phyloP scores from a whole-genome alignment of 768 basidiomycete species.

The Megacollybia marginata region DNA sequence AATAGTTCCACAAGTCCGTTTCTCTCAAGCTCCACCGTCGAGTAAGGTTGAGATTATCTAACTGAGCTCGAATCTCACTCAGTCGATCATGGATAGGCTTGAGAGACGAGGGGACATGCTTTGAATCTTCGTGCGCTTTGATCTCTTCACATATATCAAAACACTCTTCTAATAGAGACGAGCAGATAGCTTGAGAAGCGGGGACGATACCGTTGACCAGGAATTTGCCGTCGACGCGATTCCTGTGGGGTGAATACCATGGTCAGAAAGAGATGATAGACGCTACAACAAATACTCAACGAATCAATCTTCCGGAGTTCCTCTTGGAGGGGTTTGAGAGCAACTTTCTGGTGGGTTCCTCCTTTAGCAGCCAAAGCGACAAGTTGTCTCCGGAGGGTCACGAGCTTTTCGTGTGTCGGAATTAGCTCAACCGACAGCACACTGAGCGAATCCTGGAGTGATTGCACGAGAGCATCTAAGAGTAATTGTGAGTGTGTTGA shows the following conservation, averaged over 20 bases:
- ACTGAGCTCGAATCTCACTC: conserved; percentile 73
- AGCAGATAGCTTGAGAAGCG: conserved; percentile 84
- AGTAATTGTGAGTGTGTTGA: neutral
- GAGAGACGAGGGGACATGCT: conserved; percentile 76
- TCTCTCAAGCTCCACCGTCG: conserved; percentile 97
- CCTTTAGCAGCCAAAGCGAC: conserved; percentile 85
- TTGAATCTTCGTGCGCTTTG: conserved; percentile 85
- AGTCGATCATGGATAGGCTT: conserved; percentile 94
- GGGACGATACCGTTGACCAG: conserved; percentile 87
- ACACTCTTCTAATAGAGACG: conserved; percentile 90
- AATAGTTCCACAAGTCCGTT: conserved; percentile 91
- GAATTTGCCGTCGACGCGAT: conserved; percentile 95
- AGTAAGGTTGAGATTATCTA: conserved; percentile 89
- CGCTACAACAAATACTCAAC: conserved; percentile 59
- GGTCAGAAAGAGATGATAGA: conserved; percentile 6
- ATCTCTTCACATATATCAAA: conserved; percentile 96
- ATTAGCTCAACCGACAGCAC: conserved; percentile 86
- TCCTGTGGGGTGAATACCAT: conserved; percentile 33
- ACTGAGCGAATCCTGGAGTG: conserved; percentile 78
- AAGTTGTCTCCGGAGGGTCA: conserved; percentile 82
- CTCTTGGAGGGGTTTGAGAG: conserved; percentile 85
- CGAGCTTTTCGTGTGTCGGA: conserved; percentile 84
- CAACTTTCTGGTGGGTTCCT: conserved; percentile 66
- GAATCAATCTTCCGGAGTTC: conserved; percentile 95
- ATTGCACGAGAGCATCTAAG: conserved; percentile 66